phyloP scores from a whole-genome alignment of 2,329 filamentous ascomycete species.

The Aspergillus unguis region DNA sequence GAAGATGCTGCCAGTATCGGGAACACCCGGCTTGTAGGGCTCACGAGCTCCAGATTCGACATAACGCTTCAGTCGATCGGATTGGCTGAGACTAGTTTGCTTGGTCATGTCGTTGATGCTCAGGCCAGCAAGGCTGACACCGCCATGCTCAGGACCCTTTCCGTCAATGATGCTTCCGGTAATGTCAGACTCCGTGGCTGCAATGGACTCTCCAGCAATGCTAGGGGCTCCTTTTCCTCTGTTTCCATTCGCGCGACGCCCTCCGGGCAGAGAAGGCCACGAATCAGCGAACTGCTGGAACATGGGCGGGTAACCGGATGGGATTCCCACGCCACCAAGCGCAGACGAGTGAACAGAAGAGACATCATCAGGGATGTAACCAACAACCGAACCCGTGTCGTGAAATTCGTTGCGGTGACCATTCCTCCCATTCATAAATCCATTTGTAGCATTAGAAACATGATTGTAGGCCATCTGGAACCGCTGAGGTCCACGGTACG shows the following conservation, averaged over 20 bases:
- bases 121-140: constrained; percentile 82
- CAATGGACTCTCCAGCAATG: constrained; percentile 86
- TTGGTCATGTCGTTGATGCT: constrained; percentile 69
- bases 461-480: constrained; percentile 77
- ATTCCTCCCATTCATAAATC: constrained; percentile 51
- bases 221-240: constrained; percentile 69
- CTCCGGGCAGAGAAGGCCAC: constrained; percentile 80
- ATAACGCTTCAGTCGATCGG: constrained; percentile 89
- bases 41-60: constrained; percentile 78
- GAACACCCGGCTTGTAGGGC: constrained; percentile 48
- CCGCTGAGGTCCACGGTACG: constrained; percentile 82
- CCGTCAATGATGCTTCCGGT: constrained; percentile 73
- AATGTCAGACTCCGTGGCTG: constrained; percentile 84
- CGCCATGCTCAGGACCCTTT: constrained; percentile 71
- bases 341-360: constrained; percentile 93
- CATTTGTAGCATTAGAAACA: constrained; percentile 57
- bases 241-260: constrained; percentile 61
- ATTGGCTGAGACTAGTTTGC: constrained; percentile 72
- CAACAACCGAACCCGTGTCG: constrained; percentile 84
- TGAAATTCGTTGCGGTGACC: constrained; percentile 53
- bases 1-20: constrained; percentile 63
- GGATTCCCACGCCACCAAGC: constrained; percentile 77
- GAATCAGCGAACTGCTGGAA: constrained; percentile 89
- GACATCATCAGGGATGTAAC: constrained; percentile 95
- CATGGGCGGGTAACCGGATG: constrained; percentile 85